Percentiles rank a stretch among this genome's conserved stretches.
Evolutionary conservation across 306 rosid genomes (phyloP).

Genomic region (Parietaria judaica): DNA sequence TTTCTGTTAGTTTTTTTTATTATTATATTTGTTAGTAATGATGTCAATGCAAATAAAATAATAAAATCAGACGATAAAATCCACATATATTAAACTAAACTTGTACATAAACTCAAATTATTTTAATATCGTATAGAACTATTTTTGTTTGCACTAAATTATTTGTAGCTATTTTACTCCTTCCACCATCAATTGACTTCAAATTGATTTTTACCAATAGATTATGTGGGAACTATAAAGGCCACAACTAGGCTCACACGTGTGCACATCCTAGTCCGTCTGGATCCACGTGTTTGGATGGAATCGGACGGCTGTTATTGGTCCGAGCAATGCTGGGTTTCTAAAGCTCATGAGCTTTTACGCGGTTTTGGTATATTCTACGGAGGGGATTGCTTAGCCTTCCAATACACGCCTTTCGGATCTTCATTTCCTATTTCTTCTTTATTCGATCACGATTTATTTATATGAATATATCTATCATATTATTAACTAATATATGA

Average conservation of each 20-base stretch:
- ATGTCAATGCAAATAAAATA: too few species aligned
- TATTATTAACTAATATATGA: too few species aligned
- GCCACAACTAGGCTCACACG: slow-evolving; percentile 14
- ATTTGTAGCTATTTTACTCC: too few species aligned
- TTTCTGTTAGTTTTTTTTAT: too few species aligned
- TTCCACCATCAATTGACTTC: too few species aligned
- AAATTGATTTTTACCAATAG: too few species aligned
- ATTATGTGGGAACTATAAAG: slow-evolving; percentile 10
- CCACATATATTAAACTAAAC: too few species aligned
- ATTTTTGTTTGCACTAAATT: too few species aligned
- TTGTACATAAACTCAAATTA: too few species aligned
- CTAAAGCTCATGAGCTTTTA: slow-evolving; percentile 50
- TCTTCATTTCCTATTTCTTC: slow-evolving; percentile 6
- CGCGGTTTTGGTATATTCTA: slow-evolving; percentile 69
- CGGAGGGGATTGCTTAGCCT: slow-evolving; percentile 21
- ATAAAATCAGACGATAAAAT: too few species aligned
- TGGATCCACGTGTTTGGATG: slow-evolving; percentile 19
- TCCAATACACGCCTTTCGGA: slow-evolving; percentile 34
- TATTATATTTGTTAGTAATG: too few species aligned
- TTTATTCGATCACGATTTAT: slow-evolving; percentile 3
- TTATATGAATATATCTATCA: not conserved
- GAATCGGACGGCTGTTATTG: slow-evolving; percentile 32
- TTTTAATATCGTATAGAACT: too few species aligned
- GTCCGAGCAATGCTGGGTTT: not conserved
- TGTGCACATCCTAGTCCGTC: slow-evolving; percentile 10